Evolutionary conservation across 768 basidiomycete species (phyloP).

Genomic region (Leucosporidium yakuticum): DNA sequence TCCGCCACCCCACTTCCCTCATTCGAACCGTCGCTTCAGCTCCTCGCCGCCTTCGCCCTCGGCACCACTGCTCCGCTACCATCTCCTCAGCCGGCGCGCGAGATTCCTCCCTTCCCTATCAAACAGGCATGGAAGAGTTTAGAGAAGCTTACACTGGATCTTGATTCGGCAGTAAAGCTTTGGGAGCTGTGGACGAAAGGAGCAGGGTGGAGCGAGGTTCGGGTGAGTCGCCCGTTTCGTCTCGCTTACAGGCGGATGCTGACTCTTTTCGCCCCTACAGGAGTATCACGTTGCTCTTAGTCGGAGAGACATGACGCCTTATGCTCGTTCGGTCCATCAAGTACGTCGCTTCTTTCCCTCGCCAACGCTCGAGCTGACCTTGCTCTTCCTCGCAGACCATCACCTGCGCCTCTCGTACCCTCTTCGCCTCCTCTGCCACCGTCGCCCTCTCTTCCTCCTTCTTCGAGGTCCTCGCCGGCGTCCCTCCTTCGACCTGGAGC

Average conservation of each 20-base stretch:
- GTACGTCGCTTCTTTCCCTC: background rate
- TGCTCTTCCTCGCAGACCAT: conserved; percentile 2
- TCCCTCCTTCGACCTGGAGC: conserved; percentile 3
- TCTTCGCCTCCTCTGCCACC: conserved; percentile 8
- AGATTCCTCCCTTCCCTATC: conserved; percentile 3
- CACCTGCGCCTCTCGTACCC: conserved; percentile 11
- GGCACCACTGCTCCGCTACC: conserved; percentile 12
- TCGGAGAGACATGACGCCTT: conserved; percentile 7
- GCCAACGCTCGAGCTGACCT: too few relatives aligned
- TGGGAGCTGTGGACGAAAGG: conserved; percentile 20
- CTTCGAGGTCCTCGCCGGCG: conserved; percentile 7
- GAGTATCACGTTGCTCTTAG: background rate
- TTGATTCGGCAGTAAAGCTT: background rate
- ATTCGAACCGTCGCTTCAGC: background rate
- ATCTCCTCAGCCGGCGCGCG: conserved; percentile 14
- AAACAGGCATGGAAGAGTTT: conserved; percentile 6
- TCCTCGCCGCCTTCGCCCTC: background rate
- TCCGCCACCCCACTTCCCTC: background rate
- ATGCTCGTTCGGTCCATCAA: conserved; percentile 19
- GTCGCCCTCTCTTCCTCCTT: conserved; percentile 14
- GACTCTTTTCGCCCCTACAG: background rate
- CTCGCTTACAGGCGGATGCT: background rate
- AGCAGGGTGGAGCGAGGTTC: background rate
- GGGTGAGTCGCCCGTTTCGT: background rate
- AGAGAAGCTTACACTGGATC: background rate